These are phyloP conservation scores for Annona squamosa DNA, from an alignment of 164 flowering plant species.

Conservation along the genomic window DNA sequence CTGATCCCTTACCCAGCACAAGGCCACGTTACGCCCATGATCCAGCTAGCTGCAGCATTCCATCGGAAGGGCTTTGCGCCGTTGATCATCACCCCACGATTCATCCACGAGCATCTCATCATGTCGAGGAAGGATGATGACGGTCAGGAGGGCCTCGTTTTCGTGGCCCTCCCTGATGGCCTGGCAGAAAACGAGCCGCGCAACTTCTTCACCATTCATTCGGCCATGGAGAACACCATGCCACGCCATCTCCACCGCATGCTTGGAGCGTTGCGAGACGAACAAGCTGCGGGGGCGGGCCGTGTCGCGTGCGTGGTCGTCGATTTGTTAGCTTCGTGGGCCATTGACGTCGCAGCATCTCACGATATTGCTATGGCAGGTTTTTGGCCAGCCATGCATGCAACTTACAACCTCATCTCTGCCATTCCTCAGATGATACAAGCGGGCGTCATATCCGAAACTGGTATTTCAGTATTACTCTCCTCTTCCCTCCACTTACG, in stretches of 20 bases:
- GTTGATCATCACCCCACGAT: conserved; percentile 42
- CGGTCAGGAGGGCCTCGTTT: conserved; percentile 11
- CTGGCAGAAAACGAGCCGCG: conserved; percentile 22
- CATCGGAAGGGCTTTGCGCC: conserved; percentile 35
- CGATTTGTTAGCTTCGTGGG: conserved; percentile 76
- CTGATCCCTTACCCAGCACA: conserved; percentile 84
- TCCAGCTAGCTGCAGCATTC: conserved; percentile 42
- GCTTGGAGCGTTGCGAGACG: conserved; percentile 8
- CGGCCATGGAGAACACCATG: conserved; percentile 64
- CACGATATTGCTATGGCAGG: conserved; percentile 49
- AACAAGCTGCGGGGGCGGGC: conserved; percentile 11
- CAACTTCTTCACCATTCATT: conserved; percentile 52
- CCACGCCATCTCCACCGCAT: conserved; percentile 40
- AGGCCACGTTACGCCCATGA: conserved; percentile 87
- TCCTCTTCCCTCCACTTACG: too few species aligned
- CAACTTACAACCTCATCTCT: conserved; percentile 43
- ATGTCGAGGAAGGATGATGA: background rate
- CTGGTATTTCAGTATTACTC: conserved; percentile 28
- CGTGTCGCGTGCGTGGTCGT: conserved; percentile 44
- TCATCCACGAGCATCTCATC: conserved; percentile 35
- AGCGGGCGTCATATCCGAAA: conserved; percentile 41
- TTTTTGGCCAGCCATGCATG: conserved; percentile 88
- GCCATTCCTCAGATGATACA: conserved; percentile 57
- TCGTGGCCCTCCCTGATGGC: conserved; percentile 41
- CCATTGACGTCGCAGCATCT: conserved; percentile 40